Evolutionary conservation across 306 rosid species (phyloP), one percentile per base, ranked within the genome.

Genomic region (Cyclanthera cordifolia): DNA sequence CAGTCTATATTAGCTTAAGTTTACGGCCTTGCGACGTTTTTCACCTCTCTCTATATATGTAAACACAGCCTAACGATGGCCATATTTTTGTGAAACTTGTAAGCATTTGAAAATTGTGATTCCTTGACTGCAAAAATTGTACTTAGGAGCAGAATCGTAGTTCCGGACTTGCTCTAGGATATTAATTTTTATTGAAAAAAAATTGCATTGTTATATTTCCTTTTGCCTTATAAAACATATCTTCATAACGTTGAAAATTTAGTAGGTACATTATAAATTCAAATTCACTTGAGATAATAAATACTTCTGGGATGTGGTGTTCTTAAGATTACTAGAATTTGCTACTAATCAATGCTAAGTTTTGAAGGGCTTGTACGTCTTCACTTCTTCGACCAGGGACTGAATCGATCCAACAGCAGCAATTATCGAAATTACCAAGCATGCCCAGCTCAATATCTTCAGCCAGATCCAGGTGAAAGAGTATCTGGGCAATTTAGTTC

Each of bases 391-490:
- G 41, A 78, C 76, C 11, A 94, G 85, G 49, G 95, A 95, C 78
- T 90, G 95, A 72, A 94, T 76, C 39, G 99, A 85, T 8, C 96
- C 99, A 60, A 82, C 95, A 52, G 97, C 97, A 19, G 96, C 83
- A 34, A 90, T 74, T 37, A 90, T 74, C 3, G 95, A 94, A 55
- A 94, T 90, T 0, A 86, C 32, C 82, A 94, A 73, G 80, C 99
- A 94, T 0, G 72, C 87, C 87, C 91, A 85, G 70, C 87, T 85
- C 81, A 94, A 71, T 25, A 88, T 90, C 85, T 90, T 86, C 58
- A 88, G 88, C 99, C 93, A 90, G 24, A 70, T 85, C 97, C 99
- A 90, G 0, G 96, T 88, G 84, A 83, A 85, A 19, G 97, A 83
- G 70, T 74, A 85, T 67, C 61, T 88, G 5, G 72, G 80, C 67